Base-by-base conservation (phyloP, 1,284 basidiomycete species). In the Leccinum ponderosum region DNA sequence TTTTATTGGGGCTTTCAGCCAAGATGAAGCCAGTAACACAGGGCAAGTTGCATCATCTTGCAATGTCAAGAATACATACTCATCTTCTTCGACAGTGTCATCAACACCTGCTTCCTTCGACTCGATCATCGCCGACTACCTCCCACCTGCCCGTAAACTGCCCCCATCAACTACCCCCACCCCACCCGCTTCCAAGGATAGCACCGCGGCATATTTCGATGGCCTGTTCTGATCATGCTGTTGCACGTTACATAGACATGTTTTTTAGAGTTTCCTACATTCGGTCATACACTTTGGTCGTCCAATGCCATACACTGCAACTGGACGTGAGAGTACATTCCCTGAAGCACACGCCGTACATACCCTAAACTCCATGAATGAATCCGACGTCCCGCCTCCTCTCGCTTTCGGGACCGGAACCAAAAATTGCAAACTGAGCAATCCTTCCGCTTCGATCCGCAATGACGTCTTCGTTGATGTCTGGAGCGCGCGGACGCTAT, bases 301-400 rank as follows among this genome's bases (percentile, higher is more conserved):
- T 75, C 74, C 57, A 74, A 64, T 56, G 74, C 55, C 65, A 76
- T 56, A 50, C 74, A 73, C 72, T 76, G 44, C 11, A 42, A 42
- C 35, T 4, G 14, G n/a, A 42, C 12, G 50, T 76, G 51, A 75
- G 62, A 48, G 5, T 51, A 39, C 11, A 33, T 55, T 27, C 12
- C 11, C 35, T 1, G 7, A 53, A 29, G 8, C 5, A 37, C 51
- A 3, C 44, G 15, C 33, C 33, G 33, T 39, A 80, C 89, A 70
- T 69, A 94, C 93, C 75, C 89, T 84, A 73, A 93, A 94, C 66
- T 95, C 93, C 50, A 95, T 86, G 66, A 94, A 94, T 0, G 87
- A 90, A 62, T 86, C 80, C 7, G 80, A 75, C 17, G 76, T 71
- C 66, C 69, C 81, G 56, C 81, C 80, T 53, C 68, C 69, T 57